Percentiles rank a stretch among this genome's conserved stretches.
These are phyloP conservation scores for Neurospora sp. DNA, from an alignment of 495 filamentous ascomycete species.

Conservation along the genomic window DNA sequence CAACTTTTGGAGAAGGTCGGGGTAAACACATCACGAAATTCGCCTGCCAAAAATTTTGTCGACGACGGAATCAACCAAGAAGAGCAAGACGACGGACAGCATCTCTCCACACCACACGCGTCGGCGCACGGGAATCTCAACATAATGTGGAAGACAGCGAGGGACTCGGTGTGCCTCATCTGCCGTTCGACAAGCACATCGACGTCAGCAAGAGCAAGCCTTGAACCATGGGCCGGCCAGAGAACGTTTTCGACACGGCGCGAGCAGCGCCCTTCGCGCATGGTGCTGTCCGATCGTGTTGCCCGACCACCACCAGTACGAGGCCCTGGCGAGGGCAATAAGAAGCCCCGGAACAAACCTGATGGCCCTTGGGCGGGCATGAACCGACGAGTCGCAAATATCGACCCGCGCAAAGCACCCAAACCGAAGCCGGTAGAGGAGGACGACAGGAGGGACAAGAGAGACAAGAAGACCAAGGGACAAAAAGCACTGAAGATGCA, in stretches of 20 bases:
- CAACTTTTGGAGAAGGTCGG: background rate
- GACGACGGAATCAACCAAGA: background rate
- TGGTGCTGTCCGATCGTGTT: slow-evolving; percentile 70
- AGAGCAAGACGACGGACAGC: background rate
- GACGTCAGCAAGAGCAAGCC: slow-evolving; percentile 2
- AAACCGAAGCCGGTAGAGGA: slow-evolving; percentile 23
- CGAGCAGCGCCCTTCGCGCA: slow-evolving; percentile 52
- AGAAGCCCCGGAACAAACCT: slow-evolving; percentile 25
- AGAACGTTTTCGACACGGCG: slow-evolving; percentile 23
- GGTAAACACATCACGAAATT: background rate
- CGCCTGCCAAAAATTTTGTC: background rate
- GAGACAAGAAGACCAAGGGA: slow-evolving; percentile 25
- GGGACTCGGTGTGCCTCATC: slow-evolving; percentile 24
- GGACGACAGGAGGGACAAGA: slow-evolving; percentile 16
- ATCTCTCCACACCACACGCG: background rate
- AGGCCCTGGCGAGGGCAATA: slow-evolving; percentile 20
- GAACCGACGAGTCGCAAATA: slow-evolving; percentile 64
- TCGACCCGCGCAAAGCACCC: slow-evolving; percentile 26
- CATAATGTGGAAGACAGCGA: slow-evolving; percentile 24
- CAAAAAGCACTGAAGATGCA: slow-evolving; percentile 93
- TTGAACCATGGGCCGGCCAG: slow-evolving; percentile 24
- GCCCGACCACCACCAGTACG: slow-evolving; percentile 35
- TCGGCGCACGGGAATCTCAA: background rate
- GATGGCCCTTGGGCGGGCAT: slow-evolving; percentile 65
- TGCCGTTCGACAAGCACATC: slow-evolving; percentile 16